Percentiles rank a stretch among this genome's conserved stretches.
Conservation (phyloP, 352 stramenopile genomes). For the Phytophthora tentaculata region DNA sequence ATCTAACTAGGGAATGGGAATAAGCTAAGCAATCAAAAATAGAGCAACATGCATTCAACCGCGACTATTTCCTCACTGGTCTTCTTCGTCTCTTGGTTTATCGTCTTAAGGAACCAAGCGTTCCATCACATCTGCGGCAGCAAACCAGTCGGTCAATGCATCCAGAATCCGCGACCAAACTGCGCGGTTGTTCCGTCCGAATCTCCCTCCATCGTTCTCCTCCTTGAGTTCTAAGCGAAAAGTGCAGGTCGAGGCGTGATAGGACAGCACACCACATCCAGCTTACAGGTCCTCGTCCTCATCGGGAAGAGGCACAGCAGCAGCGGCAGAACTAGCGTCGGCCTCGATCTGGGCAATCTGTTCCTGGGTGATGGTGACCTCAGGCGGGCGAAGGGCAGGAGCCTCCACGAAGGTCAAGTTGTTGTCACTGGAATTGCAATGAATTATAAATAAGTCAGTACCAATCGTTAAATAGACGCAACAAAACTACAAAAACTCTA, state of each 20-base stretch:
- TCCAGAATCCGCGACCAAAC: constrained; percentile 11
- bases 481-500: not conserved
- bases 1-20: constrained; percentile 13
- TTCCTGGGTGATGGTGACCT: constrained; percentile 95
- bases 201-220: constrained; percentile 31
- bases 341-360: constrained; percentile 94
- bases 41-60: constrained; percentile 56
- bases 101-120: constrained; percentile 30
- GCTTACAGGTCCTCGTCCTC: constrained; percentile 98
- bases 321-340: constrained; percentile 91
- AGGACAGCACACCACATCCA: constrained; percentile 39
- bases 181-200: constrained; percentile 15
- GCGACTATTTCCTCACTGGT: constrained; percentile 42
- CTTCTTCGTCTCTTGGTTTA: constrained; percentile 41
- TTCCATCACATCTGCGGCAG: constrained; percentile 42
- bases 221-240: constrained; percentile 45
- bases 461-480: no score
- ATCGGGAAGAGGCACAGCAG: constrained; percentile 94
- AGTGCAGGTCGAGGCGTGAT: constrained; percentile 42
- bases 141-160: constrained; percentile 33
- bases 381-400: constrained; percentile 95
- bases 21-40: constrained; percentile 39
- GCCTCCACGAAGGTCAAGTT: constrained; percentile 99
- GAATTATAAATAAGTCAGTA: constrained; percentile 13
- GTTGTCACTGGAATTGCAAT: constrained; percentile 86